Evolutionary conservation across 2,329 filamentous ascomycete genomes (phyloP).

Genomic region (Leptographium lundbergii): DNA sequence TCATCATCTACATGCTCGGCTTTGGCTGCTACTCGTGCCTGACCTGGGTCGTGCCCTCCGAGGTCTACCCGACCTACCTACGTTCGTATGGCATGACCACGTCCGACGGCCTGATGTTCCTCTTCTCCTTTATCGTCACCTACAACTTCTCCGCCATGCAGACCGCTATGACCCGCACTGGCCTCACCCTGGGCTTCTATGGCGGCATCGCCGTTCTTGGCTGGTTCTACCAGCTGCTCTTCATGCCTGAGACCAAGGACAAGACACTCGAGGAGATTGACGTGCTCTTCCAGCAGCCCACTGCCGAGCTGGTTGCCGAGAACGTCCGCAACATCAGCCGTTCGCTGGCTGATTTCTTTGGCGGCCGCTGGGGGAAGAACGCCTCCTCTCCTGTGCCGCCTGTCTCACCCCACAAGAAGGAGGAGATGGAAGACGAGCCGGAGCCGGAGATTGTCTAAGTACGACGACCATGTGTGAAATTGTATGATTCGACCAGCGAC

Average conservation of each 20-base stretch:
- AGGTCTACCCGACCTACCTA: slow-evolving; percentile 62
- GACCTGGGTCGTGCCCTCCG: slow-evolving; percentile 52
- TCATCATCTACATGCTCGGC: slow-evolving; percentile 56
- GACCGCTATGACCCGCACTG: slow-evolving; percentile 51
- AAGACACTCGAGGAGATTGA: slow-evolving; percentile 60
- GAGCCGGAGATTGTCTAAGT: background rate
- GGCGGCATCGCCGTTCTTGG: slow-evolving; percentile 59
- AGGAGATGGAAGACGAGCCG: background rate
- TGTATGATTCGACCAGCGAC: background rate
- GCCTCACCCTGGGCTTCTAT: slow-evolving; percentile 58
- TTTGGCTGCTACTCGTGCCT: slow-evolving; percentile 54
- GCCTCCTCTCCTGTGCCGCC: background rate
- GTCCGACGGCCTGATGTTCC: slow-evolving; percentile 54
- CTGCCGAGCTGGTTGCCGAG: slow-evolving; percentile 46
- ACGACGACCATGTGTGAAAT: background rate
- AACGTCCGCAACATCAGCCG: slow-evolving; percentile 22
- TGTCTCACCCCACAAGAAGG: background rate
- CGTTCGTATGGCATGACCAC: slow-evolving; percentile 63
- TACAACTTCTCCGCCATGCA: slow-evolving; percentile 67
- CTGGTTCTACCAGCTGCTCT: slow-evolving; percentile 60
- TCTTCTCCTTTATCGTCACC: slow-evolving; percentile 59
- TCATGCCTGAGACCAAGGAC: slow-evolving; percentile 60
- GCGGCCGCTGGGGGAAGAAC: background rate
- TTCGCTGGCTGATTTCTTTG: background rate
- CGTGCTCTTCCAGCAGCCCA: slow-evolving; percentile 47